phyloP scores from a whole-genome alignment of 805 yeast species.

The Candida ortonii region DNA sequence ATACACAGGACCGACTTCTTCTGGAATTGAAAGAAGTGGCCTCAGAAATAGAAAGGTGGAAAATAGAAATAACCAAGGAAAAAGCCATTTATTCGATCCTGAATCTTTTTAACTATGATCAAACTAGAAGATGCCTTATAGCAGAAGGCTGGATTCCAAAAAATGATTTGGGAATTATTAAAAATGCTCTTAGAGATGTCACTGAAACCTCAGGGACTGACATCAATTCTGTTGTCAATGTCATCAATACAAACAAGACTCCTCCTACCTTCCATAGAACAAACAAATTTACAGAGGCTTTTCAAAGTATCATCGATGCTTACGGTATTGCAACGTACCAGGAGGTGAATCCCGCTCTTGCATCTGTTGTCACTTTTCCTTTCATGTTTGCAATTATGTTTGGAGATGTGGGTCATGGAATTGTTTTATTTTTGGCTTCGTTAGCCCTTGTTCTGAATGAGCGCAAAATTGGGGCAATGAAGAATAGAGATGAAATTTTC shows the following conservation, averaged over 20 bases:
- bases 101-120: constrained; percentile 78
- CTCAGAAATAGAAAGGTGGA: constrained; percentile 73
- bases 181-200: constrained; percentile 60
- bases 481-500: constrained; percentile 64
- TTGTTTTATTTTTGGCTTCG: constrained; percentile 57
- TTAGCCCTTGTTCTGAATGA: constrained; percentile 54
- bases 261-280: constrained; percentile 73
- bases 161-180: constrained; percentile 65
- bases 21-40: constrained; percentile 80
- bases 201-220: constrained; percentile 47
- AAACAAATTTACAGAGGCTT: constrained; percentile 66
- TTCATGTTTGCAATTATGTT: constrained; percentile 84
- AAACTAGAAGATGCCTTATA: constrained; percentile 76
- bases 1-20: constrained; percentile 65
- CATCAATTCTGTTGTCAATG: constrained; percentile 54
- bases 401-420: constrained; percentile 81
- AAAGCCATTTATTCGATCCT: constrained; percentile 76
- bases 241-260: constrained; percentile 58
- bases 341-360: constrained; percentile 73
- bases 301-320: constrained; percentile 72
- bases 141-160: constrained; percentile 98
- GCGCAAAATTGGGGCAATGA: constrained; percentile 47
- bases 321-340: constrained; percentile 74
- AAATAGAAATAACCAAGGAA: constrained; percentile 66
- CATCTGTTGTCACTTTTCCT: constrained; percentile 73